Percentiles rank a stretch among this genome's conserved stretches.
These are phyloP conservation scores for Mycena galericulata DNA, from an alignment of 768 basidiomycete genomes.

Conservation along the genomic window DNA sequence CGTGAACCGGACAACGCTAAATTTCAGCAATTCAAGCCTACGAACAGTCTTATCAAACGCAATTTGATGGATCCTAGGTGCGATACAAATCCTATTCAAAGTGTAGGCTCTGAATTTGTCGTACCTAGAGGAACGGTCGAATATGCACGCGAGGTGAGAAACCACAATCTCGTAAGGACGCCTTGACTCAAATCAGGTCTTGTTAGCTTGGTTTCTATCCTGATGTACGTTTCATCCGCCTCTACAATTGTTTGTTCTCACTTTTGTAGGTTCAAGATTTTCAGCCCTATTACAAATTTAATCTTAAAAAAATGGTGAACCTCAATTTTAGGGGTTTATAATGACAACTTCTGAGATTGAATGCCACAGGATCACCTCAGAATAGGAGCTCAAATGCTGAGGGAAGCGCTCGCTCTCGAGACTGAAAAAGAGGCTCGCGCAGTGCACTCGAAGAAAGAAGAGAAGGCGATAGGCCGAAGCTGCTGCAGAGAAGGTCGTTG, in stretches of 20 bases:
- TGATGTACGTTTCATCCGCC: slow-evolving; percentile 56
- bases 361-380: slow-evolving; percentile 59
- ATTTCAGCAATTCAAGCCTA: slow-evolving; percentile 81
- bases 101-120: background rate
- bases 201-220: slow-evolving; percentile 79
- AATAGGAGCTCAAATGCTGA: slow-evolving; percentile 74
- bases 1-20: slow-evolving; percentile 79
- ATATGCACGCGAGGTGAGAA: slow-evolving; percentile 80
- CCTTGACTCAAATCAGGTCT: slow-evolving; percentile 26
- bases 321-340: no score
- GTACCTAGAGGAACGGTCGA: slow-evolving; percentile 69
- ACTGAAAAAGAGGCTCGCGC: slow-evolving; percentile 61
- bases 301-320: slow-evolving; percentile 54
- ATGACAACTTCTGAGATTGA: no score
- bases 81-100: background rate
- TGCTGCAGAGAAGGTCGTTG: slow-evolving; percentile 65
- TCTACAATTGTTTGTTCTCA: slow-evolving; percentile 22
- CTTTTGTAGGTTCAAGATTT: slow-evolving; percentile 70
- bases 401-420: slow-evolving; percentile 69
- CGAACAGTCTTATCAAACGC: slow-evolving; percentile 75
- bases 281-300: slow-evolving; percentile 80
- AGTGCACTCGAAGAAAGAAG: slow-evolving; percentile 61
- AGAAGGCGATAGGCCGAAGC: slow-evolving; percentile 69
- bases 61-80: slow-evolving; percentile 73
- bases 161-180: slow-evolving; percentile 5